Percentiles rank a stretch among this genome's conserved stretches.
These are phyloP conservation scores for Lophiostoma macrostomum DNA, from an alignment of 495 filamentous ascomycete species.

Conservation along the genomic window DNA sequence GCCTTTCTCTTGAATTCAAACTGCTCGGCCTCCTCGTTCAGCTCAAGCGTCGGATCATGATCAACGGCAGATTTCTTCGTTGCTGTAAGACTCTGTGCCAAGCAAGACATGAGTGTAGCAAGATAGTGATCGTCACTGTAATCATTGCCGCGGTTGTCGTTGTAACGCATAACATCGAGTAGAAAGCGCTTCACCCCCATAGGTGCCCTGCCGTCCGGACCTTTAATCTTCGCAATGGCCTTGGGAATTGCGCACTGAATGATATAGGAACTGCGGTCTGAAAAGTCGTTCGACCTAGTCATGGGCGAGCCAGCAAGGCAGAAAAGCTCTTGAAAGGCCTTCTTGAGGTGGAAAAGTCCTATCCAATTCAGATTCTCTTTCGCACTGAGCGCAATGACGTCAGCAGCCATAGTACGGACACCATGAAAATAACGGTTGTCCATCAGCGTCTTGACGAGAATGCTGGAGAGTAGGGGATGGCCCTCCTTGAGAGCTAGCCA, in stretches of 20 bases:
- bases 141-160: slow-evolving; percentile 85
- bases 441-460: slow-evolving; percentile 83
- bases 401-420: slow-evolving; percentile 77
- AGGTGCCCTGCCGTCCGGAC: slow-evolving; percentile 72
- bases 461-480: slow-evolving; percentile 76
- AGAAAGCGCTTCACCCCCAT: slow-evolving; percentile 72
- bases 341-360: slow-evolving; percentile 77
- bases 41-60: slow-evolving; percentile 57
- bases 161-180: slow-evolving; percentile 82
- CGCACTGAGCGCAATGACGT: slow-evolving; percentile 70
- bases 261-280: slow-evolving; percentile 73
- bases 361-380: slow-evolving; percentile 68
- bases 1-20: slow-evolving; percentile 63
- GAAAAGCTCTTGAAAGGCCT: slow-evolving; percentile 82
- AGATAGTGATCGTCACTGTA: slow-evolving; percentile 88
- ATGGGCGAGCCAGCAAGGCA: slow-evolving; percentile 71
- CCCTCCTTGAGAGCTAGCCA: slow-evolving; percentile 57
- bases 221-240: slow-evolving; percentile 74
- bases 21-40: slow-evolving; percentile 46
- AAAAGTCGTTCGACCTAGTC: slow-evolving; percentile 85
- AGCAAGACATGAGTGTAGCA: slow-evolving; percentile 70
- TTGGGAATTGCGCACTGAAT: slow-evolving; percentile 77
- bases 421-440: slow-evolving; percentile 91
- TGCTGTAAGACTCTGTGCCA: slow-evolving; percentile 65
- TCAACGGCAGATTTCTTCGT: slow-evolving; percentile 44